Evolutionary conservation across 306 rosid species (phyloP).

Genomic region (Quercus engelmannii): DNA sequence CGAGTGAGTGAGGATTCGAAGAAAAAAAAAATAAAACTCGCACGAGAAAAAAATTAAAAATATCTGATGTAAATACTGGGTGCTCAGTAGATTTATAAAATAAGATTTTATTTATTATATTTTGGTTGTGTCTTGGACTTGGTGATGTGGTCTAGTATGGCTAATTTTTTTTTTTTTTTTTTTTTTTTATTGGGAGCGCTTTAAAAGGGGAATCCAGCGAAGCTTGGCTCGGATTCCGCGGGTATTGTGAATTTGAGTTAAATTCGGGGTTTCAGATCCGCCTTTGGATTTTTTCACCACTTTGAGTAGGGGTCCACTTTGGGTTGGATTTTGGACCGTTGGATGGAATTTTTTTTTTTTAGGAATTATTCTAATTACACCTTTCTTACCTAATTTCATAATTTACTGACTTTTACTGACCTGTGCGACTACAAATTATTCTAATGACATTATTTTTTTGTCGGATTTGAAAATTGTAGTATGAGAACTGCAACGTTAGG

Average conservation of each 20-base stretch:
- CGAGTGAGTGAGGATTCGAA: conserved; percentile 17
- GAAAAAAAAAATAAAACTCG: not conserved
- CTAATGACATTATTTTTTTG: not conserved
- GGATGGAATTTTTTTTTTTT: not conserved
- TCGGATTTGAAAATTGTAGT: not conserved
- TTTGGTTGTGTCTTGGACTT: not conserved
- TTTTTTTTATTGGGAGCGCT: conserved; percentile 27
- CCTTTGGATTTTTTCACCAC: conserved; percentile 20
- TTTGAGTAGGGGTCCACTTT: conserved; percentile 27
- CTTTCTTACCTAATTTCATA: fast-evolving
- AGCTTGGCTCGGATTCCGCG: conserved; percentile 49
- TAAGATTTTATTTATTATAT: not conserved
- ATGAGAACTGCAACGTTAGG: fast-evolving
- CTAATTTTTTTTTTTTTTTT: too few species aligned
- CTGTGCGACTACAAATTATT: too few species aligned
- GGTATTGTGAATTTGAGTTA: conserved; percentile 51
- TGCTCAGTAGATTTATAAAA: not conserved
- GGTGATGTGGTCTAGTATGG: not conserved
- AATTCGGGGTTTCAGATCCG: conserved; percentile 48
- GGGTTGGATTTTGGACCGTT: conserved; percentile 8
- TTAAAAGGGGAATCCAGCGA: conserved; percentile 32
- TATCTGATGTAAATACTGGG: not conserved
- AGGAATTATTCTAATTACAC: too few species aligned
- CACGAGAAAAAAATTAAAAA: not conserved
- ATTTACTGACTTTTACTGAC: too few species aligned